Conservation (phyloP, 345 rosid genomes). For the Rhodamnia argentea region DNA sequence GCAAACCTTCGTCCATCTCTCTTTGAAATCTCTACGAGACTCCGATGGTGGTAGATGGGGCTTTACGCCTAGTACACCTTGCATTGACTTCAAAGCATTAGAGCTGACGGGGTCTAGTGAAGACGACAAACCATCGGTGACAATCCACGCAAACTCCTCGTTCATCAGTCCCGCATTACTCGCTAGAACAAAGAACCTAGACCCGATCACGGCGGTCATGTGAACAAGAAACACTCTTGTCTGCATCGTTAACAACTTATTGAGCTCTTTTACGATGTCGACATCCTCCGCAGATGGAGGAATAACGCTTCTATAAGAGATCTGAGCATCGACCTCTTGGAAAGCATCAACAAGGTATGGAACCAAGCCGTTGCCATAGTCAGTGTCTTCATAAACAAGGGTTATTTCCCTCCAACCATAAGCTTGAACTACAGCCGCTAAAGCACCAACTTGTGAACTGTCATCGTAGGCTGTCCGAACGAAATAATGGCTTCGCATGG, state of each 20-base stretch:
- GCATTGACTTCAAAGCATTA: background rate
- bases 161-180: slow-evolving; percentile 19
- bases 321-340: slow-evolving; percentile 5
- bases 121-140: slow-evolving; percentile 11
- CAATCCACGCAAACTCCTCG: slow-evolving; percentile 22
- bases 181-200: slow-evolving; percentile 15
- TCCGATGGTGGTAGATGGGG: background rate
- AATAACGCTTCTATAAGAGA: slow-evolving; percentile 9
- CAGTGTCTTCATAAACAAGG: slow-evolving; percentile 19
- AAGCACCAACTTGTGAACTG: slow-evolving; percentile 17
- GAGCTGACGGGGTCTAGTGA: background rate
- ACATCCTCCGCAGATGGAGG: slow-evolving; percentile 6
- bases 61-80: slow-evolving; percentile 6
- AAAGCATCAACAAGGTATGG: slow-evolving; percentile 17
- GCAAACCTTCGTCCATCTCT: background rate
- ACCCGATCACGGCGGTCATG: slow-evolving; percentile 14
- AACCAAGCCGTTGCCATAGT: slow-evolving; percentile 21
- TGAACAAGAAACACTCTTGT: slow-evolving; percentile 31
- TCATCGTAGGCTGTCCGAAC: slow-evolving; percentile 14
- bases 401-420: slow-evolving; percentile 24
- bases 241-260: slow-evolving; percentile 16
- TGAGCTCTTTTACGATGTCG: slow-evolving; percentile 12
- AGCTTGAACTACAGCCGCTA: slow-evolving; percentile 10
- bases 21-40: background rate
- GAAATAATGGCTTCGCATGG: slow-evolving; percentile 8